phyloP scores from a whole-genome alignment of 148 eudicot species.

The Camellia sinensis region DNA sequence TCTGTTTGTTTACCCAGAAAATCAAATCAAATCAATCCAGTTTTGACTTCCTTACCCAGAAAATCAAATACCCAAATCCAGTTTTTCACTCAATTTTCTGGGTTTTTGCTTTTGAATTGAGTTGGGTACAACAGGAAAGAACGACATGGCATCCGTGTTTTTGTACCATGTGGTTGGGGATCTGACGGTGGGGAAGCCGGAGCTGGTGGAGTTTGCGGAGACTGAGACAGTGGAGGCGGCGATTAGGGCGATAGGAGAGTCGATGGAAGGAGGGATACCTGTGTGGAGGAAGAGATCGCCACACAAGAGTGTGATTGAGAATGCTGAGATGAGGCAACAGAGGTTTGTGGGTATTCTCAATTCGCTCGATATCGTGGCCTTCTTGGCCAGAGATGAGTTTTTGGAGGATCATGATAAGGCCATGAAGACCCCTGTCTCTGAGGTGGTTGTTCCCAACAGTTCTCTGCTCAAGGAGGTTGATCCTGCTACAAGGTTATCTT shows the following conservation, averaged over 20 bases:
- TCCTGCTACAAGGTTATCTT: constrained; percentile 87
- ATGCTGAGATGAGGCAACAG: constrained; percentile 60
- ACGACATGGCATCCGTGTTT: constrained; percentile 76
- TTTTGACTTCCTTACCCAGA: no score
- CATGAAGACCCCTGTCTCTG: constrained; percentile 80
- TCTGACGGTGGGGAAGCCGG: constrained; percentile 94
- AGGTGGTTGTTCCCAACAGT: constrained; percentile 57
- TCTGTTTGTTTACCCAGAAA: neutral
- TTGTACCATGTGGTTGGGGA: constrained; percentile 95
- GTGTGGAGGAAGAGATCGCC: constrained; percentile 70
- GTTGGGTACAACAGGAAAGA: neutral
- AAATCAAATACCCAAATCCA: no score
- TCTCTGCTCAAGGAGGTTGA: constrained; percentile 79
- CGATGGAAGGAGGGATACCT: constrained; percentile 83
- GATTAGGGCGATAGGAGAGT: constrained; percentile 72
- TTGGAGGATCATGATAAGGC: constrained; percentile 85
- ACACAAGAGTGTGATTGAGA: constrained; percentile 47
- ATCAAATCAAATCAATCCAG: no score
- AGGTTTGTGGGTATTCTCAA: constrained; percentile 89
- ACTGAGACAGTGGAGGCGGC: constrained; percentile 85
- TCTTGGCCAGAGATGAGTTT: constrained; percentile 68
- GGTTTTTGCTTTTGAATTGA: neutral
- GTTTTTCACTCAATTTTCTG: no score
- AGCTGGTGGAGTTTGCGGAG: constrained; percentile 66
- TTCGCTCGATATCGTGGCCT: constrained; percentile 80